Conservation (phyloP, 2,329 filamentous ascomycete genomes). For the Alternaria sp. region DNA sequence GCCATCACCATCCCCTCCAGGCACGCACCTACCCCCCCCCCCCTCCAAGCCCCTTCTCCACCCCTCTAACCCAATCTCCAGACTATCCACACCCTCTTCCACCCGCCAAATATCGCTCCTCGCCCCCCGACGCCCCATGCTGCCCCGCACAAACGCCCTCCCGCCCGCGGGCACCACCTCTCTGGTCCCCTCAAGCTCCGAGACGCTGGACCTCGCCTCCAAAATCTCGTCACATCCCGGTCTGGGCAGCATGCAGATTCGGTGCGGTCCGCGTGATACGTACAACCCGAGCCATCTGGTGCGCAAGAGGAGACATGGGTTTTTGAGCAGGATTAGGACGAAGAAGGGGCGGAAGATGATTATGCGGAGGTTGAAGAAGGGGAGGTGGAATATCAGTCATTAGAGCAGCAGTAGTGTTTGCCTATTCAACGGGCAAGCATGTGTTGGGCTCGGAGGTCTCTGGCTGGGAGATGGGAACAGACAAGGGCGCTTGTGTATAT, state of each 20-base stretch:
- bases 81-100: conserved; percentile 13
- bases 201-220: conserved; percentile 42
- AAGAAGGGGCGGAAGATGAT: conserved; percentile 62
- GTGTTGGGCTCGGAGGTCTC: too few relatives aligned
- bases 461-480: too few relatives aligned
- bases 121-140: conserved; percentile 33
- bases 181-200: conserved; percentile 16
- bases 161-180: conserved; percentile 21
- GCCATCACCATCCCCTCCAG: too few relatives aligned
- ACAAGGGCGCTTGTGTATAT: conserved; percentile 7
- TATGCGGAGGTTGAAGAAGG: conserved; percentile 61
- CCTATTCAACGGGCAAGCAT: too few relatives aligned
- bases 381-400: conserved; percentile 51
- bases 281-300: conserved; percentile 66
- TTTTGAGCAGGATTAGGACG: conserved; percentile 60
- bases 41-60: background rate
- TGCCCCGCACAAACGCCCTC: conserved; percentile 24
- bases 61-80: background rate
- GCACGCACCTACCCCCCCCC: too few relatives aligned
- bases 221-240: conserved; percentile 48
- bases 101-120: conserved; percentile 38
- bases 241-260: conserved; percentile 49
- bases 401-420: too few relatives aligned
- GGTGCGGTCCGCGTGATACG: conserved; percentile 60
- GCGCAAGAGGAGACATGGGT: conserved; percentile 68